A percentile compares a stretch with the other conserved stretches of the same genome.
phyloP scores from a whole-genome alignment of 768 basidiomycete species.

The Artomyces pyxidatus region DNA sequence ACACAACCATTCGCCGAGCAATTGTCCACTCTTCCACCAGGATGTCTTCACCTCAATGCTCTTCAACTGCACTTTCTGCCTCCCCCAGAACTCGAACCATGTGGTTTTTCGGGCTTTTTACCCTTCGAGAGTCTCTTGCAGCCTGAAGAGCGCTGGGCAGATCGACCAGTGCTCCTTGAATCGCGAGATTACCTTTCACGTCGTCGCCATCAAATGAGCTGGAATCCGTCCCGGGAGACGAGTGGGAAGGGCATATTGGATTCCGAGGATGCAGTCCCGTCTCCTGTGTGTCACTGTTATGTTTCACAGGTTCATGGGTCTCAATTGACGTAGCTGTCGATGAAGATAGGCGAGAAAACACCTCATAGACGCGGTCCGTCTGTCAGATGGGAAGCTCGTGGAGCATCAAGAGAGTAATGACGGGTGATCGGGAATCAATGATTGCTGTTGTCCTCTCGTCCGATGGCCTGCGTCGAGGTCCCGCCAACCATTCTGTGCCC shows the following conservation, averaged over 20 bases:
- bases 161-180: neutral
- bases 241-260: neutral
- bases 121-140: neutral
- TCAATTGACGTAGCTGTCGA: no score
- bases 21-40: no score
- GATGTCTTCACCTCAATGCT: no score
- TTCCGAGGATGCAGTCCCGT: neutral
- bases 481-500: slow-evolving; percentile 16
- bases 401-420: neutral
- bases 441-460: slow-evolving; percentile 10
- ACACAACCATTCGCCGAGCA: no score
- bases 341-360: no score
- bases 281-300: neutral
- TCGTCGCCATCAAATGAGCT: neutral
- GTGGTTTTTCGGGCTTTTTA: neutral
- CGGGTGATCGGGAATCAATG: neutral
- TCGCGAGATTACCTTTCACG: neutral
- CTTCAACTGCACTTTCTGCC: no score
- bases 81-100: no score
- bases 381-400: neutral
- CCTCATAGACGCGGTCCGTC: slow-evolving; percentile 1
- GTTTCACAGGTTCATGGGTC: no score
- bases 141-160: neutral
- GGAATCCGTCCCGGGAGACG: slow-evolving; percentile 3
- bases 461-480: slow-evolving; percentile 6